Base-by-base conservation (phyloP, 106 monocot genomes). In the Cymbidium sinense region DNA sequence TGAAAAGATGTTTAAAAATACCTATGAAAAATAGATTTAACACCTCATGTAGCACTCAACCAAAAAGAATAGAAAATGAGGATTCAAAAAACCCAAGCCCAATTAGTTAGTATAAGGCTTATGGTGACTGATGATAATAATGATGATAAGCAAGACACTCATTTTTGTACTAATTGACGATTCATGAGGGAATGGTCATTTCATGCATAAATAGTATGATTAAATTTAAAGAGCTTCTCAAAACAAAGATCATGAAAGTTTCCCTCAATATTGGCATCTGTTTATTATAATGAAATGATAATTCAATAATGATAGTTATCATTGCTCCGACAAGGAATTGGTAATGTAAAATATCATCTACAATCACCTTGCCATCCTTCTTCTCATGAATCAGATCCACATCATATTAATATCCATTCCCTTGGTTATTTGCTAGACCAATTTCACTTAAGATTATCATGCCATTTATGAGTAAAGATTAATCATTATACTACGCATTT, bases 261-360 rank as follows among this genome's bases (percentile, higher is more conserved):
- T 71, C 21, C 29, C 71, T 21, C 71, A 71, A 33, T 36, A 37
- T 37, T n/a, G 39, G 37, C n/a, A 71, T 71, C 19, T 34, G 39
- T 71, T 8, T 36, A 67, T 15, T 33, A 67, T 67, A 36, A 36
- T 37, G 21, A 71, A 37, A 37, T 20, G 34, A 21, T 9, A 36
- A 21, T 4, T 71, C 37, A 71, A 71, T 37, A 71, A 21, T 71
- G 34, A 71, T 28, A 71, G 10, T 34, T 71, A 71, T 37, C 71
- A 71, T 36, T 36, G 28, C 31, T 31, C 17, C 13, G n/a, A 36
- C 5, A 36, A n/a, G 34, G 39, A 35, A 20, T 37, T 7, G 71
- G 47, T 47, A 47, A 47, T 47, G 13, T 47, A 47, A 15, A 47
- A 13, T 67, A 37, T 36, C 5, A 35, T 37, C 34, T 37, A 37